phyloP scores from a whole-genome alignment of 1,284 basidiomycete species.

The Cutaneotrichosporon mucoides region DNA sequence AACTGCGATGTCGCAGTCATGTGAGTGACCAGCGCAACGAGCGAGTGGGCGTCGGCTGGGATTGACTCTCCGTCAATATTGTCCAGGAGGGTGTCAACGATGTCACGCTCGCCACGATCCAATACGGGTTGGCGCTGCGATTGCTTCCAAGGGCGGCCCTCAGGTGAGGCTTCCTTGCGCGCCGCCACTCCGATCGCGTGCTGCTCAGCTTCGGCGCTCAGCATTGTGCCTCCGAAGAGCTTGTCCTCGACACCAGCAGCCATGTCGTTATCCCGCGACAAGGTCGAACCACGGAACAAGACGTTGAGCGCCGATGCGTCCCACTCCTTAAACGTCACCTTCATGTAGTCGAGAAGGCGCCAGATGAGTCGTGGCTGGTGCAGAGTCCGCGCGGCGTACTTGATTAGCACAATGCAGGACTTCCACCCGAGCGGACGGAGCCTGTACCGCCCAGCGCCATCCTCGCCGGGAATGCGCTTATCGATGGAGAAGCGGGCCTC shows the following conservation, averaged over 20 bases:
- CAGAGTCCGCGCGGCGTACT: slow-evolving; percentile 32
- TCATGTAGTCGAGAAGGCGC: slow-evolving; percentile 35
- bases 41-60: slow-evolving; percentile 10
- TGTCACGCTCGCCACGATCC: neutral
- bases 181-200: no score
- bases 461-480: neutral
- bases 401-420: slow-evolving; percentile 35
- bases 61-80: neutral
- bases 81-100: neutral
- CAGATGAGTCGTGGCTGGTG: slow-evolving; percentile 23
- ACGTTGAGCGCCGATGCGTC: slow-evolving; percentile 15
- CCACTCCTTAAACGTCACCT: slow-evolving; percentile 9
- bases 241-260: slow-evolving; percentile 10
- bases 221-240: slow-evolving; percentile 4
- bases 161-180: no score
- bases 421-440: slow-evolving; percentile 34
- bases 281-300: slow-evolving; percentile 23
- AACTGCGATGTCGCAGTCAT: slow-evolving; percentile 30
- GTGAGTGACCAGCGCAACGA: slow-evolving; percentile 26
- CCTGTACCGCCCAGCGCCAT: slow-evolving; percentile 26
- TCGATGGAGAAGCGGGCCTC: slow-evolving; percentile 2
- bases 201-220: neutral
- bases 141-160: neutral
- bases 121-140: neutral
- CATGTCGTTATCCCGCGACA: neutral